Conservation (phyloP, 2,329 filamentous ascomycete species). For the Calonectria crousiana region DNA sequence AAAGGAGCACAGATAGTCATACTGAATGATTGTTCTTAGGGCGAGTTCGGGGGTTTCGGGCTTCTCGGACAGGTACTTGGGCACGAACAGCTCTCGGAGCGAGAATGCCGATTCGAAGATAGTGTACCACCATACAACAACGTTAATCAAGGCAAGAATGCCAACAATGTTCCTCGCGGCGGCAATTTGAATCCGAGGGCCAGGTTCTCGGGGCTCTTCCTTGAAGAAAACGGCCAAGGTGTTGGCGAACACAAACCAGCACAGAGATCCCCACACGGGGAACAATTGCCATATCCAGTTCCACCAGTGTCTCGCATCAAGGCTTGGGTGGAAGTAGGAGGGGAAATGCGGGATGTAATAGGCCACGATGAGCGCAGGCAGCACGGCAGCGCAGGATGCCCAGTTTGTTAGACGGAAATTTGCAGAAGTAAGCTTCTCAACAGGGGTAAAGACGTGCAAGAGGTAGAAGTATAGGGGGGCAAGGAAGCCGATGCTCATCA, state of each 20-base stretch:
- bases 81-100: slow-evolving; percentile 36
- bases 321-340: slow-evolving; percentile 35
- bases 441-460: slow-evolving; percentile 35
- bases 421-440: slow-evolving; percentile 25
- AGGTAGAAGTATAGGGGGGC: slow-evolving; percentile 41
- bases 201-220: background rate
- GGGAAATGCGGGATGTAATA: slow-evolving; percentile 38
- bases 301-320: slow-evolving; percentile 44
- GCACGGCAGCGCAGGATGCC: slow-evolving; percentile 27
- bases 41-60: slow-evolving; percentile 29
- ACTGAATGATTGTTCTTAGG: slow-evolving; percentile 43
- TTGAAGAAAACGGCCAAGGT: background rate
- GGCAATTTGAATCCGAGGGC: background rate
- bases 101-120: slow-evolving; percentile 11
- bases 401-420: slow-evolving; percentile 22
- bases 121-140: slow-evolving; percentile 37
- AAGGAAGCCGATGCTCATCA: slow-evolving; percentile 38
- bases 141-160: slow-evolving; percentile 12
- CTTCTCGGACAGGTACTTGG: slow-evolving; percentile 34
- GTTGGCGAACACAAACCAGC: slow-evolving; percentile 30
- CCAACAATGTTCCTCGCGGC: slow-evolving; percentile 18
- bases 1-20: slow-evolving; percentile 42
- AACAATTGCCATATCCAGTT: slow-evolving; percentile 49
- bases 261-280: slow-evolving; percentile 40
- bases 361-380: slow-evolving; percentile 31